Conservation (phyloP, 1,139 yeast species). For the Torulaspora pretoriensis region DNA sequence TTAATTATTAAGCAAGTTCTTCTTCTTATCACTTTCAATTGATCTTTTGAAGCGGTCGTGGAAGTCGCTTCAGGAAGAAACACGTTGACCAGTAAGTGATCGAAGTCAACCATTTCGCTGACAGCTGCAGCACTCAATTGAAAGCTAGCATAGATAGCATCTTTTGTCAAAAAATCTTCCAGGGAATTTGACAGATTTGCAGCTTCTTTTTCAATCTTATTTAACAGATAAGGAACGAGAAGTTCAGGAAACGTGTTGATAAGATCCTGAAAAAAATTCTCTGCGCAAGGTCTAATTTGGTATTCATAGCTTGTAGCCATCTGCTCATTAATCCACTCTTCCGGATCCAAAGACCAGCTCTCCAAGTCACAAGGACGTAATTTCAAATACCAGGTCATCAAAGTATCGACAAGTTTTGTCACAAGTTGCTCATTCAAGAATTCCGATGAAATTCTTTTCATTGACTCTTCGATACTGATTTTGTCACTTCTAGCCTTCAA, state of each 20-base stretch:
- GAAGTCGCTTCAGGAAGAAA: slow-evolving; percentile 61
- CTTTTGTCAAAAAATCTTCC: slow-evolving; percentile 61
- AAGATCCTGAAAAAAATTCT: slow-evolving; percentile 74
- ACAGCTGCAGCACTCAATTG: slow-evolving; percentile 71
- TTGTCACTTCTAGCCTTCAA: slow-evolving; percentile 59
- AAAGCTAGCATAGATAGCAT: slow-evolving; percentile 75
- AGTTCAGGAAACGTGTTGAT: slow-evolving; percentile 58
- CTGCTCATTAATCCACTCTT: slow-evolving; percentile 87
- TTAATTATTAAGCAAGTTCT: slow-evolving; percentile 70
- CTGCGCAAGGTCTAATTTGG: slow-evolving; percentile 84
- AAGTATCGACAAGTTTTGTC: slow-evolving; percentile 55
- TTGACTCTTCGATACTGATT: slow-evolving; percentile 57
- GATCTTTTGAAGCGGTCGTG: slow-evolving; percentile 21
- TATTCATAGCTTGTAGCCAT: slow-evolving; percentile 74
- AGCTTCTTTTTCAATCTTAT: slow-evolving; percentile 51
- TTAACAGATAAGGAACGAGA: slow-evolving; percentile 58
- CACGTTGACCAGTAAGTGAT: slow-evolving; percentile 51
- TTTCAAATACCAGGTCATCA: slow-evolving; percentile 69
- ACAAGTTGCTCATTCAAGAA: slow-evolving; percentile 58
- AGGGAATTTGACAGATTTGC: slow-evolving; percentile 37
- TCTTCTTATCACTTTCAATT: slow-evolving; percentile 61
- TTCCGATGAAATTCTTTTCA: slow-evolving; percentile 46
- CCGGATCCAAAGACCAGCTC: slow-evolving; percentile 81
- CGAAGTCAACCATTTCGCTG: slow-evolving; percentile 60
- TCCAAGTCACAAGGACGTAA: slow-evolving; percentile 73